phyloP scores from a whole-genome alignment of 1,284 basidiomycete genomes.

The Dichomitus squalens region DNA sequence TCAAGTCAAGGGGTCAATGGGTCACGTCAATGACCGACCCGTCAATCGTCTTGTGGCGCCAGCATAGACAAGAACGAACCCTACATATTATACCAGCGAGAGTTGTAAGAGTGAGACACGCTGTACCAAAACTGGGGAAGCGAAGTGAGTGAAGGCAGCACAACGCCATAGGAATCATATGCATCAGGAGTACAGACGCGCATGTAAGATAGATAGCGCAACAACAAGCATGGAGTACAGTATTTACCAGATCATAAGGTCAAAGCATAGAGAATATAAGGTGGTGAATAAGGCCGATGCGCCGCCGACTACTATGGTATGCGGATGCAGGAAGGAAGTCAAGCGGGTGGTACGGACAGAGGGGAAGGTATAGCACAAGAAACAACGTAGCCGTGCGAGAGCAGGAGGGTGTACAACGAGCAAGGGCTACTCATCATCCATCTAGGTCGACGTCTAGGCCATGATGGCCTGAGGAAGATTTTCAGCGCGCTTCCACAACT shows the following conservation, averaged over 20 bases:
- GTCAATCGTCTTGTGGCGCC: too few relatives aligned
- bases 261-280: too few relatives aligned
- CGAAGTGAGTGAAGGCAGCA: too few relatives aligned
- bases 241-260: background rate
- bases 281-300: background rate
- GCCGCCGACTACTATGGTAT: background rate
- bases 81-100: too few relatives aligned
- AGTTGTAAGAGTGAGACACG: too few relatives aligned
- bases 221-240: background rate
- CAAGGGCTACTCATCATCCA: background rate
- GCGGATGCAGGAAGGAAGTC: background rate
- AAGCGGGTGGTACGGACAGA: background rate
- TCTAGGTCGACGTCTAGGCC: background rate
- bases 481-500: slow-evolving; percentile 46
- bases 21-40: too few relatives aligned
- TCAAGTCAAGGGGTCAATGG: too few relatives aligned
- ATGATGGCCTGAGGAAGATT: slow-evolving; percentile 24
- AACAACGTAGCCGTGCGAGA: background rate
- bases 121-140: too few relatives aligned
- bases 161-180: too few relatives aligned
- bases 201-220: background rate
- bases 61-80: too few relatives aligned
- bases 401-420: background rate
- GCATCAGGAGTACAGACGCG: too few relatives aligned
- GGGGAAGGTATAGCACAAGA: too few relatives aligned